Evolutionary conservation across 345 rosid genomes (phyloP).

Genomic region (Pelargonium nanum): DNA sequence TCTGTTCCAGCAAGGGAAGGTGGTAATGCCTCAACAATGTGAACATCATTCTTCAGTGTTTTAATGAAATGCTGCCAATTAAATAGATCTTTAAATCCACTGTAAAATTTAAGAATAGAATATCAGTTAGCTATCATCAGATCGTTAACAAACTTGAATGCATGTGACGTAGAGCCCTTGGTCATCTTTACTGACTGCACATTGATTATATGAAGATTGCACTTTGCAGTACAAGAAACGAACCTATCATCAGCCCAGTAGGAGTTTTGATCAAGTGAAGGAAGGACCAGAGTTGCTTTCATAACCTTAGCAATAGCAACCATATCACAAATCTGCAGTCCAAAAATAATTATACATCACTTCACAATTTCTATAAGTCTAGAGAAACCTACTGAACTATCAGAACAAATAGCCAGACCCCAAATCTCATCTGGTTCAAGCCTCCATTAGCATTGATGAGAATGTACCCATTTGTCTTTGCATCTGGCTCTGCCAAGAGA

Average conservation of each 20-base stretch:
- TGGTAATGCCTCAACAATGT: conserved; percentile 73
- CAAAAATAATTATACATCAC: conserved; percentile 45
- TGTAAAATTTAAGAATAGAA: conserved; percentile 24
- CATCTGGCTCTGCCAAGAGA: conserved; percentile 51
- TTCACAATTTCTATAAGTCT: conserved; percentile 5
- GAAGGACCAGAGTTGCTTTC: conserved; percentile 93
- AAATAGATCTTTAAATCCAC: conserved; percentile 91
- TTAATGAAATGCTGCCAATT: conserved; percentile 83
- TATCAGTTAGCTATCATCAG: conserved; percentile 5
- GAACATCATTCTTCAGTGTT: conserved; percentile 68
- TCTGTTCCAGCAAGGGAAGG: conserved; percentile 43
- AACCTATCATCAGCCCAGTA: conserved; percentile 94
- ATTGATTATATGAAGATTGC: neutral
- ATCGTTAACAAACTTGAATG: conserved; percentile 8
- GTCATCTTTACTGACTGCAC: neutral
- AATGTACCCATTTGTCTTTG: conserved; percentile 71
- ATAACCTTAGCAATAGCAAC: conserved; percentile 81
- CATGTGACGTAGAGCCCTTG: neutral
- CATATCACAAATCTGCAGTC: conserved; percentile 95
- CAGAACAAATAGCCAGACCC: conserved; percentile 65
- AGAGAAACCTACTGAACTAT: conserved; percentile 10
- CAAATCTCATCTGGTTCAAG: conserved; percentile 99
- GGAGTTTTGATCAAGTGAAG: conserved; percentile 82
- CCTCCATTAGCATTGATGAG: conserved; percentile 94
- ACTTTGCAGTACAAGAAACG: neutral